Evolutionary conservation across 2,329 filamentous ascomycete genomes (phyloP), one percentile per base, ranked within the genome.

Genomic region (Fusarium concolor): DNA sequence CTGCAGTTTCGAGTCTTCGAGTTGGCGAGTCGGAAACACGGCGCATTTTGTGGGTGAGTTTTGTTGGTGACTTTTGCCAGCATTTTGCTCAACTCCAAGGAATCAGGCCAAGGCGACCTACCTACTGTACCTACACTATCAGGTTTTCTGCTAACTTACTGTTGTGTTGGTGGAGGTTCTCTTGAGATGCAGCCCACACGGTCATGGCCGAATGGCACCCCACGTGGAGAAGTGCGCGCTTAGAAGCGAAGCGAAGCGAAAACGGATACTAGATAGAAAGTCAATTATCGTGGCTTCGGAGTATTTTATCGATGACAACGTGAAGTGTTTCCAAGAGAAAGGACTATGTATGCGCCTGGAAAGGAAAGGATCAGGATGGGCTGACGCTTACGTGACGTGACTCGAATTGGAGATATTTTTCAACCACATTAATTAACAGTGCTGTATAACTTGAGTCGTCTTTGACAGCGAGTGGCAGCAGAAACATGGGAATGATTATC

Each of bases 171-270:
- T 35, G 20, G 35, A 43, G 56, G 52, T 49, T 60, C 41, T 39
- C 29, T 42, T 42, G n/a, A 37, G 37, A 28, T 37, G 29, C 37
- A 58, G 41, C 39, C 56, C 62, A 50, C 39, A 72, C 71, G 71
- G 71, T 45, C 62, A 72, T 66, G 70, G 56, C 71, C 71, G 71
- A 68, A 62, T 56, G 61, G 56, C 39, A 67, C 64, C 68, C 71
- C 71, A 74, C 69, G 71, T 73, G 71, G 71, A 63, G 67, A 65
- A 65, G 35, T 66, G 53, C 62, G 63, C 62, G 69, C 71, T 73
- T 72, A 69, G 63, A 61, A 53, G 56, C 41, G 59, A 62, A 62
- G 57, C 38, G 55, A 57, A 69, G 57, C 47, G 62, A 66, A 39
- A 47, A 31, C 56, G 57, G 56, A 62, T 64, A 56, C 51, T 39